A percentile compares a stretch with the other conserved stretches of the same genome.
phyloP scores from a whole-genome alignment of 2,329 filamentous ascomycete genomes.

The Phyllosticta citrichinensis region DNA sequence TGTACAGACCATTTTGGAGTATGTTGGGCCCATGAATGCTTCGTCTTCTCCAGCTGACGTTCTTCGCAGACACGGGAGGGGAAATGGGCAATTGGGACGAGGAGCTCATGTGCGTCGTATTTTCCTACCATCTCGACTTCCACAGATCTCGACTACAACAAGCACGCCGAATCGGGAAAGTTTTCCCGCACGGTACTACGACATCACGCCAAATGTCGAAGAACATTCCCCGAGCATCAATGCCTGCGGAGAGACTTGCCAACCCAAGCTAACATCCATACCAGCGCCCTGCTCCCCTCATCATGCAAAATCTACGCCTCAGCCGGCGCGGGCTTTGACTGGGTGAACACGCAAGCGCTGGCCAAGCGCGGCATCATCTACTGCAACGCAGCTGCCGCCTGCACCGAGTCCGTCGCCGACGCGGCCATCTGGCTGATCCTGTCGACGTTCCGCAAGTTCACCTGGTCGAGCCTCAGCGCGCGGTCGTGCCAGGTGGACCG shows the following conservation, averaged over 20 bases:
- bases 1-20: constrained; percentile 50
- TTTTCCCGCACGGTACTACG: background rate
- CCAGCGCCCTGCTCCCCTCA: constrained; percentile 36
- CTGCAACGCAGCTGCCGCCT: constrained; percentile 34
- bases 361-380: constrained; percentile 45
- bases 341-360: constrained; percentile 46
- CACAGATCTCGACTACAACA: background rate
- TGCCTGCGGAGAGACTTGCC: background rate
- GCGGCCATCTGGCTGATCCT: constrained; percentile 51
- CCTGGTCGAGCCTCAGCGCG: constrained; percentile 13
- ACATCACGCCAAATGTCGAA: background rate
- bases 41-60: background rate
- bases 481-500: constrained; percentile 12
- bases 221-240: background rate
- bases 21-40: background rate
- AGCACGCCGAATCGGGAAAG: constrained; percentile 5
- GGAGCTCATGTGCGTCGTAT: constrained; percentile 39
- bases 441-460: constrained; percentile 42
- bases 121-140: background rate
- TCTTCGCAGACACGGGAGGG: constrained; percentile 34
- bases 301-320: constrained; percentile 48
- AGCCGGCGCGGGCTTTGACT: constrained; percentile 54
- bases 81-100: constrained; percentile 56
- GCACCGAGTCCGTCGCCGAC: constrained; percentile 59
- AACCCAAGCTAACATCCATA: background rate